Evolutionary conservation across 768 basidiomycete genomes (phyloP).

Genomic region (Tulasnella sp.): DNA sequence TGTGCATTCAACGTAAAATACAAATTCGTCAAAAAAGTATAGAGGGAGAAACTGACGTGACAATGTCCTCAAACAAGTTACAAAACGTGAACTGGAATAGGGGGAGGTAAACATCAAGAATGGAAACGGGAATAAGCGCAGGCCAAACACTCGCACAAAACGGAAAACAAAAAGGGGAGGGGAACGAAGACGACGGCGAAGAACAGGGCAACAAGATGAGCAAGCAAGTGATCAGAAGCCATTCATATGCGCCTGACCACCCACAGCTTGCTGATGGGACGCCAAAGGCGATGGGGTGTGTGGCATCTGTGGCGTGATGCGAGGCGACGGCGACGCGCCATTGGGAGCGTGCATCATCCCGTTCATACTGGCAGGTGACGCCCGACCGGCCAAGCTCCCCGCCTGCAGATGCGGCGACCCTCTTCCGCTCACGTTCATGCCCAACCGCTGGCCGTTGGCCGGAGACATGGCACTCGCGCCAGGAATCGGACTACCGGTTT

Average conservation of each 20-base stretch:
- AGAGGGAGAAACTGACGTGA: too few species aligned
- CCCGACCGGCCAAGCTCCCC: not conserved
- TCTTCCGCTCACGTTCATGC: not conserved
- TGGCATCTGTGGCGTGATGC: conserved; percentile 3
- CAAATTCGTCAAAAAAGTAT: too few species aligned
- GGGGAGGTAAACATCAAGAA: too few species aligned
- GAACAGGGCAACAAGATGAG: not conserved
- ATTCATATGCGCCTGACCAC: conserved; percentile 2
- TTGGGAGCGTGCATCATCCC: not conserved
- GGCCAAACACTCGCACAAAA: too few species aligned
- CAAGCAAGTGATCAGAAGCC: not conserved
- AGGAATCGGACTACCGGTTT: not conserved
- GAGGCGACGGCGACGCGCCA: not conserved
- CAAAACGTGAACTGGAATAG: too few species aligned
- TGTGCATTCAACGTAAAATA: too few species aligned
- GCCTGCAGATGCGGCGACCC: not conserved
- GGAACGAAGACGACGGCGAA: not conserved
- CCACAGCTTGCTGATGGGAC: conserved; percentile 1
- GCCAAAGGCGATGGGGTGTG: not conserved
- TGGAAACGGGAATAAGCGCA: too few species aligned
- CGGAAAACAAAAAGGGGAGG: not conserved
- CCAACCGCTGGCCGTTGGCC: not conserved
- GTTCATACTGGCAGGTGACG: not conserved
- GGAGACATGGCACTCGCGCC: conserved; percentile 2
- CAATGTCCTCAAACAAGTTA: too few species aligned